Base-by-base conservation (phyloP, 2,329 filamentous ascomycete genomes). In the Tolypocladium ophioglossoides region DNA sequence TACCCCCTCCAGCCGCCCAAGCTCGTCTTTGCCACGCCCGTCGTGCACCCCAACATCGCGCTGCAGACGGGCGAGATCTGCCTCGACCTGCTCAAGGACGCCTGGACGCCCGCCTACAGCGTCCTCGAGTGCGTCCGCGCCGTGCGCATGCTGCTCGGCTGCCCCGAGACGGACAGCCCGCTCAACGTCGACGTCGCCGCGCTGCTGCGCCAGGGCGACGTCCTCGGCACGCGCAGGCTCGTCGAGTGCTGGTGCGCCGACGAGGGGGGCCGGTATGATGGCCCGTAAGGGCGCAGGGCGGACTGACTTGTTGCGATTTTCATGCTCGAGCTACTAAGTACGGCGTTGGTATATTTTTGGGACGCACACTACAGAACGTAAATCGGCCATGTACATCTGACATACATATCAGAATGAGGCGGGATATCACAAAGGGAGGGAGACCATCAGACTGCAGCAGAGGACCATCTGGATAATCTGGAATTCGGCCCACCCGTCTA, bases 61-160 rank as follows among this genome's bases (percentile, higher is more conserved):
- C 75, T 80, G 58, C 63, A 78, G 61, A 91, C 83, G 2, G 94
- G 94, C 62, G 91, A 96, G 72, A 94, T 99, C 66, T 99, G 94
- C 70, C 82, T 97, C 32, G 94, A 96, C 66, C 78, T 97, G 58
- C 78, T 99, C 56, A 79, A 80, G 65, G 79, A 85, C 54, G 79
- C 80, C 20, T 97, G 92, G 92, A 87, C 88, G 56, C 89, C 91
- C 1, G 84, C 89, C 20, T 94, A 96, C 70, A 91, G 86, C 41
- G 79, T 97, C 22, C 79, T 86, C 38, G 82, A 86, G 64, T 87
- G 85, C 57, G 74, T 92, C 64, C 85, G 87, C 62, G 83, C 83
- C 49, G 79, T 92, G 59, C 81, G 87, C 60, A 79, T 87, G 73
- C 75, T 94, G 62, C 74, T 73, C 54, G 62, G 68, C 52, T 82